A percentile compares a stretch with the other conserved stretches of the same genome.
Evolutionary conservation across 768 basidiomycete species (phyloP).

Genomic region (Pleurotus cornucopiae): DNA sequence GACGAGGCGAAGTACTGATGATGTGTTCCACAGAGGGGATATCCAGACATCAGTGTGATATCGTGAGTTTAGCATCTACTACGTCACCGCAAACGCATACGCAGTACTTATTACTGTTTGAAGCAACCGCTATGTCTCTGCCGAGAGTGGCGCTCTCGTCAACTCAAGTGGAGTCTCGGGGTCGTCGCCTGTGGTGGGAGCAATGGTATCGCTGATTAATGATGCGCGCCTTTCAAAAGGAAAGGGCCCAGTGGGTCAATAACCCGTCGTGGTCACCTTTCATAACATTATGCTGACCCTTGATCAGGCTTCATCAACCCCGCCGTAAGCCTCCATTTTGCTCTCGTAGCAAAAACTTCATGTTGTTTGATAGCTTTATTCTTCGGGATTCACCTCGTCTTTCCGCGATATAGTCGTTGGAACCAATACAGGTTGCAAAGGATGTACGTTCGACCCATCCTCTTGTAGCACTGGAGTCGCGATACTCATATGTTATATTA

Average conservation of each 20-base stretch:
- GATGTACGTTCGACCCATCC: constrained; percentile 17
- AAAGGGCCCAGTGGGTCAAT: constrained; percentile 28
- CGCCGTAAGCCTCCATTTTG: constrained; percentile 19
- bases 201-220: constrained; percentile 34
- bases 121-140: constrained; percentile 12
- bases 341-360: not conserved
- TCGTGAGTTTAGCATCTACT: constrained; percentile 22
- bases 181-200: constrained; percentile 27
- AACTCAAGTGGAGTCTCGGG: constrained; percentile 27
- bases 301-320: constrained; percentile 40
- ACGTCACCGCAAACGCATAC: constrained; percentile 12
- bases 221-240: constrained; percentile 31
- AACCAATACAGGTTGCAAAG: constrained; percentile 43
- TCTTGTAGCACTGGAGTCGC: not conserved
- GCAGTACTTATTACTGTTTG: not conserved
- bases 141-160: constrained; percentile 22
- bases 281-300: not conserved
- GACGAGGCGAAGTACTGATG: not conserved
- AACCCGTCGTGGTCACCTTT: constrained; percentile 19
- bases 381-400: constrained; percentile 22
- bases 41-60: constrained; percentile 33
- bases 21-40: constrained; percentile 18
- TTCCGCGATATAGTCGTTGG: constrained; percentile 41
- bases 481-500: not conserved
- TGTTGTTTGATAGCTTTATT: constrained; percentile 20